Evolutionary conservation across 208 protist genomes (phyloP).

Genomic region (Trypanosoma vivax): DNA sequence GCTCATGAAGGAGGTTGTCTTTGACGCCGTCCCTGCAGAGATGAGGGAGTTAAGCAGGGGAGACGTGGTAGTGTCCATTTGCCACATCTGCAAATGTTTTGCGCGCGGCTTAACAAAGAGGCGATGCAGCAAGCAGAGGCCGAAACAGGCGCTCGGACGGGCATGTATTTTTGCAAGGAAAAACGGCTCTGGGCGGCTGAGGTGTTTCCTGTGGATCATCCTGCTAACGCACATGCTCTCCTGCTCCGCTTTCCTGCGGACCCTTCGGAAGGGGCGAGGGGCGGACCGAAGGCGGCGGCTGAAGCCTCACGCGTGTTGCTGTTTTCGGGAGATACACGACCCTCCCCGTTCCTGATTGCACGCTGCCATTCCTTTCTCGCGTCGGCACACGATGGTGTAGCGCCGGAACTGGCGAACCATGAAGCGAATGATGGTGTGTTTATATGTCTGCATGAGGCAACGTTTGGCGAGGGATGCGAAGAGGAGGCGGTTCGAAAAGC

Average conservation of each 20-base stretch:
- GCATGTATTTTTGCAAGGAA: neutral
- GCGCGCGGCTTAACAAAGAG: neutral
- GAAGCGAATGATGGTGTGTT: slow-evolving; percentile 24
- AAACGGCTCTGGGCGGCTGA: slow-evolving; percentile 41
- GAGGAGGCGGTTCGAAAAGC: slow-evolving; percentile 74
- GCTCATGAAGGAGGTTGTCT: slow-evolving; percentile 47
- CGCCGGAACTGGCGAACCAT: neutral
- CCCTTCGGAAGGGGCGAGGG: neutral
- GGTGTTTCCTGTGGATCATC: slow-evolving; percentile 77
- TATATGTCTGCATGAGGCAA: slow-evolving; percentile 91
- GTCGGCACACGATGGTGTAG: neutral
- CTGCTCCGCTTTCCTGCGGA: slow-evolving; percentile 67
- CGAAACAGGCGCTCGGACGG: neutral
- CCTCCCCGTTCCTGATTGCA: slow-evolving; percentile 58
- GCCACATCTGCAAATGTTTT: slow-evolving; percentile 7
- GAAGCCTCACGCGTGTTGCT: slow-evolving; percentile 44
- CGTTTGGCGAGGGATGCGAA: slow-evolving; percentile 84
- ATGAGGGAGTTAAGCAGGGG: neutral
- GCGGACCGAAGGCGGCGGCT: neutral
- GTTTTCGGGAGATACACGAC: slow-evolving; percentile 91
- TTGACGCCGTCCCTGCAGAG: slow-evolving; percentile 48
- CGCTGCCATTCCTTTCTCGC: slow-evolving; percentile 40
- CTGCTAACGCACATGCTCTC: slow-evolving; percentile 78
- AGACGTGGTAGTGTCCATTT: slow-evolving; percentile 9
- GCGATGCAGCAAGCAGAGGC: slow-evolving; percentile 1